These are phyloP conservation scores for Scedosporium minutisporum DNA, from an alignment of 2,329 filamentous ascomycete genomes.

Conservation along the genomic window DNA sequence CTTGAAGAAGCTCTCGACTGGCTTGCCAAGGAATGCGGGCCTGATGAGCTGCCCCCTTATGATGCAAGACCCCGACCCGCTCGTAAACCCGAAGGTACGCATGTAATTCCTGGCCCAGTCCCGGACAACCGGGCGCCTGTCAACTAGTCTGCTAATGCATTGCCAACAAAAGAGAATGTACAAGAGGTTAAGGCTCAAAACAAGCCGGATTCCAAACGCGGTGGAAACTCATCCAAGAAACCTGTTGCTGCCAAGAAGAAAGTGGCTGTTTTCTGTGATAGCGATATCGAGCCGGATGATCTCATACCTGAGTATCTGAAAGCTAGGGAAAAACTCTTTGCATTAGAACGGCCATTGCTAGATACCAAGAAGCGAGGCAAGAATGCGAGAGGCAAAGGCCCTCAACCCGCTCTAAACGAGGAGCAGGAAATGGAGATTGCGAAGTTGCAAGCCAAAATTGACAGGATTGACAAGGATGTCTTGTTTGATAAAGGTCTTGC, in stretches of 20 bases:
- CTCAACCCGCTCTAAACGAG: constrained; percentile 14
- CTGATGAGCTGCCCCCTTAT: constrained; percentile 64
- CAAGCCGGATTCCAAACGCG: constrained; percentile 4
- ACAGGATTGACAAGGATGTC: constrained; percentile 67
- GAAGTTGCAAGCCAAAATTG: constrained; percentile 64
- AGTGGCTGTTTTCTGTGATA: constrained; percentile 37
- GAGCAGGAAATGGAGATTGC: constrained; percentile 39
- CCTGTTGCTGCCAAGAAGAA: constrained; percentile 15
- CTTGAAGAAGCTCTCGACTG: constrained; percentile 82
- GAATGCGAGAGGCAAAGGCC: constrained; percentile 19
- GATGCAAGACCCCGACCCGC: constrained; percentile 35
- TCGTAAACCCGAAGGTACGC: constrained; percentile 15
- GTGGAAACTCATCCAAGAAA: constrained; percentile 19
- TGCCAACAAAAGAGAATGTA: neutral
- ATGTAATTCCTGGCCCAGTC: neutral
- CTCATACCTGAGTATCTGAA: constrained; percentile 68
- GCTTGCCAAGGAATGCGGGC: constrained; percentile 68
- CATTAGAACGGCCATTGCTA: constrained; percentile 39
- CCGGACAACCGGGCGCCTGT: neutral
- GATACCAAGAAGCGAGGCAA: constrained; percentile 29
- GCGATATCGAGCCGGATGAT: constrained; percentile 66
- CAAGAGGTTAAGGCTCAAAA: neutral
- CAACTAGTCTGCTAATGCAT: neutral
- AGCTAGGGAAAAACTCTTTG: constrained; percentile 60
- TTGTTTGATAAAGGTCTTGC: constrained; percentile 61